These are phyloP conservation scores for Galerina sulciceps DNA, from an alignment of 768 basidiomycete genomes.

Conservation along the genomic window DNA sequence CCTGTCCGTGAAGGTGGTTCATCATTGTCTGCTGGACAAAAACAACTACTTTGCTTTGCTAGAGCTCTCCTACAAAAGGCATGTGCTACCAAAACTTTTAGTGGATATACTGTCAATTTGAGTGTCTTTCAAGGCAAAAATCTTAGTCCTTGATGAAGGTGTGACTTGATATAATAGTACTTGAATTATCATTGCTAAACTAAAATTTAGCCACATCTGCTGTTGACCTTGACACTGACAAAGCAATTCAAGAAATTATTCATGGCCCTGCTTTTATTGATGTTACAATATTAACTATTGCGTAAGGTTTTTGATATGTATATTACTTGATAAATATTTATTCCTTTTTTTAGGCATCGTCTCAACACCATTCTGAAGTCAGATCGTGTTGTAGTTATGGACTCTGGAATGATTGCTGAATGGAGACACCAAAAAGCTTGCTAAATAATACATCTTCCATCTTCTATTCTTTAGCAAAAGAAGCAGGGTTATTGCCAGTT, in stretches of 20 bases:
- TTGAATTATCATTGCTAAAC: background rate
- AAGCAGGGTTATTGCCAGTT: constrained; percentile 54
- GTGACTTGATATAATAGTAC: no score
- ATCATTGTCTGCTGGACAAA: constrained; percentile 84
- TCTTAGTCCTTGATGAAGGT: constrained; percentile 95
- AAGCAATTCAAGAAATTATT: constrained; percentile 87
- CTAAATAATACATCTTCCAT: constrained; percentile 58
- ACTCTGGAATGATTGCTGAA: constrained; percentile 82
- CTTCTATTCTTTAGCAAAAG: constrained; percentile 67
- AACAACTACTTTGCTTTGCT: constrained; percentile 89
- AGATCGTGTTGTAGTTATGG: constrained; percentile 81
- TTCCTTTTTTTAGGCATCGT: constrained; percentile 56
- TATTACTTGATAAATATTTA: constrained; percentile 1
- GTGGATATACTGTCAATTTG: background rate
- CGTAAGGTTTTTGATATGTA: constrained; percentile 53
- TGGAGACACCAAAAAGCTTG: constrained; percentile 70
- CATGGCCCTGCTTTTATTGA: constrained; percentile 76
- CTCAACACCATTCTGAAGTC: constrained; percentile 86
- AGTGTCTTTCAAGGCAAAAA: constrained; percentile 59
- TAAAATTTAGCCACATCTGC: constrained; percentile 73
- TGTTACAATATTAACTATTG: constrained; percentile 87
- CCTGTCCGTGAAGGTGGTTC: constrained; percentile 78
- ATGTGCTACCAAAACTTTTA: constrained; percentile 7
- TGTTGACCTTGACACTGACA: constrained; percentile 90
- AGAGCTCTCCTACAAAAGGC: constrained; percentile 81